A percentile compares a stretch with the other conserved stretches of the same genome.
phyloP scores from a whole-genome alignment of 257 asterid genomes.

The Ligustrum vulgare region DNA sequence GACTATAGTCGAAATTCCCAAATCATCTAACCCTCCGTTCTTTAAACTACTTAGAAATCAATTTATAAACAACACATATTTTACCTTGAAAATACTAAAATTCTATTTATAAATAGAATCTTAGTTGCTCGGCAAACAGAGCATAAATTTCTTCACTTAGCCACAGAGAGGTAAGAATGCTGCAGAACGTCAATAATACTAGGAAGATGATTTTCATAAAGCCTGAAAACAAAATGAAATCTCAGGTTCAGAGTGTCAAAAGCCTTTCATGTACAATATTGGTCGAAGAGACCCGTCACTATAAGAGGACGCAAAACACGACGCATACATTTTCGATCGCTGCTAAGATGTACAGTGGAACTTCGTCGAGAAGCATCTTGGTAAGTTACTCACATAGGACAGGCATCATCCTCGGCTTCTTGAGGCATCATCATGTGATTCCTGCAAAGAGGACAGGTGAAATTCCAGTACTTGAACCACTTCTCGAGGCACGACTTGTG shows the following conservation, averaged over 20 bases:
- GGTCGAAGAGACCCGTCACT: conserved; percentile 74
- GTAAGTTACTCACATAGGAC: conserved; percentile 59
- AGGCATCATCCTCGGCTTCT: conserved; percentile 61
- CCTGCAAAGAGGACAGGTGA: conserved; percentile 92
- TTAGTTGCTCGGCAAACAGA: no score
- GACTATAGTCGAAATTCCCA: not conserved
- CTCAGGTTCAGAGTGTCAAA: conserved; percentile 27
- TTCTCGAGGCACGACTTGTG: conserved; percentile 74
- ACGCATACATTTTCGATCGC: conserved; percentile 37
- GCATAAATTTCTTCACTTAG: not conserved
- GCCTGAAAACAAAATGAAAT: conserved; percentile 6
- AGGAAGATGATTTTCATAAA: not conserved
- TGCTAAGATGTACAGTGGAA: conserved; percentile 43
- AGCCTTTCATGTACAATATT: conserved; percentile 36
- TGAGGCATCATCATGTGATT: conserved; percentile 65
- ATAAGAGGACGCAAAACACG: conserved; percentile 64
- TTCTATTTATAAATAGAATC: no score
- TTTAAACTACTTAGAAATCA: no score
- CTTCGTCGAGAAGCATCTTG: conserved; percentile 15
- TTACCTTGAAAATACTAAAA: no score
- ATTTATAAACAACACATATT: no score
- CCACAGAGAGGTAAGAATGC: not conserved
- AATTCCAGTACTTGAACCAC: conserved; percentile 81
- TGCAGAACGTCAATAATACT: not conserved
- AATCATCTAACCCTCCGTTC: no score